Base-by-base conservation (phyloP, 441 rosid species). In the Gossypium aridum region DNA sequence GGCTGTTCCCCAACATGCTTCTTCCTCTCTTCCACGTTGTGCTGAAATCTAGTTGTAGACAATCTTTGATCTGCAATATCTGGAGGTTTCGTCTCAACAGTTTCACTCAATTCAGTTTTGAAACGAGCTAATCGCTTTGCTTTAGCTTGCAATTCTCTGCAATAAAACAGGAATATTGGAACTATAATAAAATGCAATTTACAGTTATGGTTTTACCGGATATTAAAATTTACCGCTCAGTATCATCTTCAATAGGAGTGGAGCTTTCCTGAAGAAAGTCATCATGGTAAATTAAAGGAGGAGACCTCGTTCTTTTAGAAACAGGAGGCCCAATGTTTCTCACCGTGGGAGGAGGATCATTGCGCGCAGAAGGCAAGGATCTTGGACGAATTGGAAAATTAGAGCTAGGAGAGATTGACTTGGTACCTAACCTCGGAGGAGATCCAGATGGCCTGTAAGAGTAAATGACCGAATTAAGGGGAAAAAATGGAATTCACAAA, bases 61-160 rank as follows among this genome's bases (percentile, higher is more conserved):
- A 82, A n/a, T 51, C 81, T 90, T 77, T 82, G 78, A 72, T 85
- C 84, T 66, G 75, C 78, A 79, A 68, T 59, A 81, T 85, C 84
- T 69, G 86, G 71, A 56, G 80, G 78, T 71, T 79, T 81, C 56
- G 20, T 66, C 81, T 86, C 78, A 22, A 78, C 73, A 54, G 69
- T 78, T 68, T 88, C 92, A 78, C 83, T 86, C 81, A 93, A 80
- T 85, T 93, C 98, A 64, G 75, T 81, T 82, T 86, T 93, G 80
- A 96, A 96, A 64, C 98, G 98, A 26, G 92, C 94, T 79, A 91
- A 82, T 71, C 98, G 87, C 87, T 92, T 96, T 66, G 92, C 97
- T 88, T 92, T 96, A 83, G 98, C 98, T 82, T 91, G 90, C 81
- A 85, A 85, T 85, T 96, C 98, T 80, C 99, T 96, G 85, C 70